Evolutionary conservation across 345 rosid genomes (phyloP).

Genomic region (thale cress (Arabidopsis thaliana)): DNA sequence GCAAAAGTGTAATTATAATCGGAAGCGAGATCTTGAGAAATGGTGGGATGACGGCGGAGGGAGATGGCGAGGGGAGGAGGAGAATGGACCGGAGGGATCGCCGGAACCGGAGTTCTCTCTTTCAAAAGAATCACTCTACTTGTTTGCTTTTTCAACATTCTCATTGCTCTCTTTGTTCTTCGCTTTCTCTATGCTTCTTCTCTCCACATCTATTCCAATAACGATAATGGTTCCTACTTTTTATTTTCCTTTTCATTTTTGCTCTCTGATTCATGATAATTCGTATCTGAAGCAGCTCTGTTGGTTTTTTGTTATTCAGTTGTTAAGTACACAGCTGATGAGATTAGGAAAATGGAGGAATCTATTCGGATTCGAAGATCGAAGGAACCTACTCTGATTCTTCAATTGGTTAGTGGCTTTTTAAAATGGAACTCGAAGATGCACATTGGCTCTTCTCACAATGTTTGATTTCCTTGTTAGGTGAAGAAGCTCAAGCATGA

Average conservation of each 20-base stretch:
- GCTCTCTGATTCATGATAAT: background rate
- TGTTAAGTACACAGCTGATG: conserved; percentile 75
- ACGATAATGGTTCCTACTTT: conserved; percentile 47
- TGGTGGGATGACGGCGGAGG: conserved; percentile 61
- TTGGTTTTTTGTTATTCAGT: conserved; percentile 44
- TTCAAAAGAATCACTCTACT: conserved; percentile 78
- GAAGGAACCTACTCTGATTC: conserved; percentile 63
- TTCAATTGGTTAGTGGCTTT: conserved; percentile 58
- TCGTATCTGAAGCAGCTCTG: conserved; percentile 24
- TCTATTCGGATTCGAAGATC: conserved; percentile 84
- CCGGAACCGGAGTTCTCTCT: conserved; percentile 61
- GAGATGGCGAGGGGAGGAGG: conserved; percentile 73
- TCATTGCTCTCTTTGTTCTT: conserved; percentile 89
- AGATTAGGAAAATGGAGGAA: conserved; percentile 91
- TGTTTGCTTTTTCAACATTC: conserved; percentile 87
- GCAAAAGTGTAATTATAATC: background rate
- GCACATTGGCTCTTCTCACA: background rate
- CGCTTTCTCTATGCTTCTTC: conserved; percentile 85
- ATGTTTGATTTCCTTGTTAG: conserved; percentile 42
- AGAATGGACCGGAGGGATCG: conserved; percentile 58
- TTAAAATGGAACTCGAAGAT: background rate
- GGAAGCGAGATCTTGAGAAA: conserved; percentile 34
- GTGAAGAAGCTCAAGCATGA: conserved; percentile 65
- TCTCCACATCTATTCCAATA: conserved; percentile 66
- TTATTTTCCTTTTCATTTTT: background rate